phyloP scores from a whole-genome alignment of 140 eudicot species.

The Stevia rebaudiana region DNA sequence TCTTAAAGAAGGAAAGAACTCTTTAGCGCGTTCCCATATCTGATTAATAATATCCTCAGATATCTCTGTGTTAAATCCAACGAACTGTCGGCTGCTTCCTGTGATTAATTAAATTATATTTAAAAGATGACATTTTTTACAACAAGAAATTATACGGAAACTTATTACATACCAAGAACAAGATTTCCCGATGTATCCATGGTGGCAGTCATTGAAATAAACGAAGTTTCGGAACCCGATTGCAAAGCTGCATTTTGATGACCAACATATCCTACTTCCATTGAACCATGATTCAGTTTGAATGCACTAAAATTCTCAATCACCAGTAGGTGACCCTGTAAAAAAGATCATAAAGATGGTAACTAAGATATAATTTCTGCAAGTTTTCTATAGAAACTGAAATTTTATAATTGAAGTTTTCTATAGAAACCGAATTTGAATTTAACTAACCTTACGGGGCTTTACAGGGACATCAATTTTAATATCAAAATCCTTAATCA shows the following conservation, averaged over 20 bases:
- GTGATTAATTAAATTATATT: slow-evolving; percentile 13
- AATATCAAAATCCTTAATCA: slow-evolving; percentile 32
- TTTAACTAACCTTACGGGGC: slow-evolving; percentile 74
- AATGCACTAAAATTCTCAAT: slow-evolving; percentile 63
- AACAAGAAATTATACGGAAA: slow-evolving; percentile 1
- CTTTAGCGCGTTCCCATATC: slow-evolving; percentile 79
- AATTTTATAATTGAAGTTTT: not conserved
- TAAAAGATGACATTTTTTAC: not conserved
- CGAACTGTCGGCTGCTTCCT: slow-evolving; percentile 96
- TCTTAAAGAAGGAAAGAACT: slow-evolving; percentile 70
- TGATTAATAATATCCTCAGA: slow-evolving; percentile 50
- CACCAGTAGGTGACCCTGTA: slow-evolving; percentile 82
- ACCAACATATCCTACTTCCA: slow-evolving; percentile 82
- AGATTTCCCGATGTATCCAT: slow-evolving; percentile 81
- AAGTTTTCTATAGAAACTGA: not conserved
- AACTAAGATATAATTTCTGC: not conserved
- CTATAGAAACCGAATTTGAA: not conserved
- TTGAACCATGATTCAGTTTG: slow-evolving; percentile 73
- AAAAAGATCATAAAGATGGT: slow-evolving; percentile 4
- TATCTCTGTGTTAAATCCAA: slow-evolving; percentile 74
- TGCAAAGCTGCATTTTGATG: slow-evolving; percentile 45
- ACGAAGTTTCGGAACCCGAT: slow-evolving; percentile 38
- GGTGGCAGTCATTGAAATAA: slow-evolving; percentile 93
- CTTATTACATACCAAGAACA: slow-evolving; percentile 52
- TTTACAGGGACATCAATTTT: slow-evolving; percentile 60